Evolutionary conservation across 2,329 filamentous ascomycete species (phyloP), one percentile per base, ranked within the genome.

Genomic region (Samsoniella hepiali): DNA sequence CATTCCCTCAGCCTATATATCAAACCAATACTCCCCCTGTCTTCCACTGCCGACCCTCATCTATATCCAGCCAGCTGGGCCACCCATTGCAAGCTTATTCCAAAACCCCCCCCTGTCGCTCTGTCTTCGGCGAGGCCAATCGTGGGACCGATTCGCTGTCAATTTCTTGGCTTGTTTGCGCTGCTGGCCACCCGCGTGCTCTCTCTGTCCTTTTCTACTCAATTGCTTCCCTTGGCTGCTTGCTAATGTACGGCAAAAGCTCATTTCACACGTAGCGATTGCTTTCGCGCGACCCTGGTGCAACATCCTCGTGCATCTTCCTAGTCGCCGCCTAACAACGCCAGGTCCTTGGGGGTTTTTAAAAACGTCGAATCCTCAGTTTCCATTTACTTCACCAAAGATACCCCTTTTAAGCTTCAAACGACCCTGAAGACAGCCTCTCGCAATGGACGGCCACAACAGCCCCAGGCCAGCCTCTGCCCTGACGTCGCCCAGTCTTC

Each of bases 401-500:
- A 27, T 32, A 34, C 13, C 36, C 36, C 47, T 59, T 44, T 27
- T 10, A 42, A 31, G 22, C n/a, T 17, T 60, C 27, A 34, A 17
- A 45, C 17, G 11, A 38, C 17, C 17, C 6, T 34, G 3, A 32
- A 22, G 1, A 11, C 29, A n/a, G 11, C 38, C 5, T 38, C n/a
- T 56, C 40, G 49, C 32, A 32, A 63, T 63, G 60, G 60, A 63
- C 34, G 29, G 17, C 17, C 53, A 57, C 17, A 40, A 36, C 17
- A 57, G 32, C 44, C 76, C 75, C 64, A 72, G 72, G 64, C 74
- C 75, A 65, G 65, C 72, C 29, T 76, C 76, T 45, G 74, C 69
- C 65, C 67, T 73, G 63, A 64, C 71, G 49, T 75, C 76, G 51
- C 73, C 73, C 32, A 72, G 74, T 59, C 71, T 72, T 65, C 73